Evolutionary conservation across 805 yeast species (phyloP), one percentile per base, ranked within the genome.

Genomic region (Yamadazyma endophytica): DNA sequence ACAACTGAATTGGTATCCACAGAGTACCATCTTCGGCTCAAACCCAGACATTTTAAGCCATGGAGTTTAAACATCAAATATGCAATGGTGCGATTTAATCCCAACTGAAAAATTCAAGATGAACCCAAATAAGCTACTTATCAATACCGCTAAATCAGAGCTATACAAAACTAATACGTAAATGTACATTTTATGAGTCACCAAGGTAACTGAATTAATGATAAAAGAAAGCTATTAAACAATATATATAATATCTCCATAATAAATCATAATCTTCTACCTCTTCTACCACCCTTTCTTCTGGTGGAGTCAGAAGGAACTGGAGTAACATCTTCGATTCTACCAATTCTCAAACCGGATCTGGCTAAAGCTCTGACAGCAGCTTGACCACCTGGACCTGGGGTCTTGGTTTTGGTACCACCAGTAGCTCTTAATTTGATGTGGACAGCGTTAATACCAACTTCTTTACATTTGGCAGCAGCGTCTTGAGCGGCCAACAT

Each of bases 281-380:
- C 99, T 82, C 99, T 89, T 81, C 98, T 92, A 86, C 99, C 99
- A 87, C 98, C 98, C 95, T 92, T 94, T 87, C 90, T 86, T 84
- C 99, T 92, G 73, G 98, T 94, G 62, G 97, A 89, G 75, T 92
- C 99, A 56, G 98, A 92, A 73, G 99, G 99, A 61, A 92, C 89
- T 73, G 98, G 98, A 57, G 99, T 92, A 56, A 92, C 98, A 73
- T 92, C 99, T 80, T 94, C 99, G 59, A 92, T 92, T 77, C 99
- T 88, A 62, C 99, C 99, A 55, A 92, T 92, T 82, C 95, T 89
- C 74, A 92, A 79, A 70, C 99, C 99, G 54, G 97, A 88, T 82
- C 99, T 89, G 63, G 99, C 97, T 64, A 90, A 75, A 67, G 97
- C 96, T 83, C 98, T 84, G 70, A 90, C 75, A 71, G 96, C 96